These are phyloP conservation scores for Ilyonectria mors-panacis DNA, from an alignment of 2,329 filamentous ascomycete genomes.

Conservation along the genomic window DNA sequence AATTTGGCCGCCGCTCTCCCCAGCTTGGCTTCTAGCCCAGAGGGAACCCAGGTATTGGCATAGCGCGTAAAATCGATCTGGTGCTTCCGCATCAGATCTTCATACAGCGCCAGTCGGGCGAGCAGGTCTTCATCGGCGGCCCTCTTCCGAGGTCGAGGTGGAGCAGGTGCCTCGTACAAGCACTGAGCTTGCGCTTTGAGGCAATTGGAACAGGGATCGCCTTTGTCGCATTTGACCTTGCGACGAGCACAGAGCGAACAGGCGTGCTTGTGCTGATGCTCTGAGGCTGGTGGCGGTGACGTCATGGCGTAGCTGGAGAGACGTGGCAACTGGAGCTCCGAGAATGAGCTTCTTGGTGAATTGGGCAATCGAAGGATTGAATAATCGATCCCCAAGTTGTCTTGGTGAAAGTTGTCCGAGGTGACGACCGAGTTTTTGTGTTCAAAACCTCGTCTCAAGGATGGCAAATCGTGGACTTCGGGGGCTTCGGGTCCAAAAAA, in stretches of 20 bases:
- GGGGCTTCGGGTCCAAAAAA: slow-evolving; percentile 2
- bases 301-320: not conserved
- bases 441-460: not conserved
- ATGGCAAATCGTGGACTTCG: not conserved
- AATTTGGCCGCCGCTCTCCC: not conserved
- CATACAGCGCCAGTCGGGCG: slow-evolving; percentile 44
- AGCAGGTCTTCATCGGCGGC: slow-evolving; percentile 48
- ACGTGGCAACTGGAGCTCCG: not conserved
- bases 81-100: slow-evolving; percentile 48
- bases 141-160: slow-evolving; percentile 45
- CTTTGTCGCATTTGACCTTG: slow-evolving; percentile 57
- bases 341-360: not conserved
- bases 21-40: slow-evolving; percentile 22
- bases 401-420: not conserved
- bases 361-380: not conserved
- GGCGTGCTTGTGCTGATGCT: slow-evolving; percentile 33
- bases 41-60: slow-evolving; percentile 46
- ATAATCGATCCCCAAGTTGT: not conserved
- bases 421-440: not conserved
- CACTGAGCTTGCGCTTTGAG: slow-evolving; percentile 52
- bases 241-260: slow-evolving; percentile 41
- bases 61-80: slow-evolving; percentile 40
- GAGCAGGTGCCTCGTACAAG: slow-evolving; percentile 39
- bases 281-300: not conserved
- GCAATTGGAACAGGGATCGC: slow-evolving; percentile 61